Base-by-base conservation (phyloP, 495 filamentous ascomycete genomes). In the Clavariopsis aquatica region DNA sequence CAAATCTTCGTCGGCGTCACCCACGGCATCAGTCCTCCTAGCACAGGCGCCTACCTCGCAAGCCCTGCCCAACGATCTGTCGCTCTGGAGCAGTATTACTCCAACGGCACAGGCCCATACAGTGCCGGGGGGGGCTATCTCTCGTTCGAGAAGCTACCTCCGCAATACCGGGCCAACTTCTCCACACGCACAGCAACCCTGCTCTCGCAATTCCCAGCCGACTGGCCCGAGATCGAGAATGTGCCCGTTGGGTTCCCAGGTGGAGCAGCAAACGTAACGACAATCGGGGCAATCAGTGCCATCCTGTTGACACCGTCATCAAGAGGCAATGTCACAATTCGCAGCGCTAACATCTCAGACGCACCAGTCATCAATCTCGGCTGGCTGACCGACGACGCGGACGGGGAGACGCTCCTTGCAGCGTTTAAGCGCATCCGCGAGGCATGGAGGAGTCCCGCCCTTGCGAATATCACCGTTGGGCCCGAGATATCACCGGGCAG, bases 181-280 rank as follows among this genome's bases (percentile, higher is more conserved):
- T 61, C 46, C 15, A 0, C 41, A n/a, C 6, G 23, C 23, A 73
- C 76, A 9, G 6, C 52, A 24, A 29, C 22, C n/a, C 54, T 0
- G 72, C 70, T 38, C 78, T 86, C 7, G 61, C 66, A 19, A 53
- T 82, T 81, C 52, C 78, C 83, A 0, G 12, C 57, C 0, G 84
- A 87, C 66, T 87, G 84, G 84, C 85, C 84, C 0, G 83, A 86
- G 23, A 63, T 84, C n/a, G 82, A 85, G 71, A 83, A 79, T 60
- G 29, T 83, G 27, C 36, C 54, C 24, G 46, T 49, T 71, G 29
- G 75, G 74, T 38, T 26, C 51, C 45, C 64, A 59, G 8, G 24
- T 57, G 79, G 75, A 52, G 62, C 77, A 22, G 74, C 77, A 0
- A 68, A 66, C 17, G 77, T 73, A 2, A 78, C 73, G 49, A 80